Conservation (phyloP, 768 basidiomycete species). For the Termitomyces sp. region DNA sequence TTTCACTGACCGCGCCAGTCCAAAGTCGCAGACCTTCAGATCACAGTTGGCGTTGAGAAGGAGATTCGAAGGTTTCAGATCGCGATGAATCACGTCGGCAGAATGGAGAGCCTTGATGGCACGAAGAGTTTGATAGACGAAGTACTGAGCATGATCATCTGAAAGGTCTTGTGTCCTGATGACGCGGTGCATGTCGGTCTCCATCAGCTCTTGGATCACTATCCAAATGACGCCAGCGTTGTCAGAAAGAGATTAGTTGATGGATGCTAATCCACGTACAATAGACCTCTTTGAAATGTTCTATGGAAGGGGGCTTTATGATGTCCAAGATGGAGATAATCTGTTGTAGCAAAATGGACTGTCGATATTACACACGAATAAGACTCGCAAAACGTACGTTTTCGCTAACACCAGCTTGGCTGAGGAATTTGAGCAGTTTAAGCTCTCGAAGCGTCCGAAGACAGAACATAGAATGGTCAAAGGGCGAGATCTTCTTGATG, state of each 20-base stretch:
- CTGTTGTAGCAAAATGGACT: slow-evolving; percentile 26
- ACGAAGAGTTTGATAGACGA: slow-evolving; percentile 90
- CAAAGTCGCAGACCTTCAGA: slow-evolving; percentile 94
- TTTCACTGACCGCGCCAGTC: slow-evolving; percentile 84
- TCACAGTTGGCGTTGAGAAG: slow-evolving; percentile 98
- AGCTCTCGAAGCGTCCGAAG: slow-evolving; percentile 85
- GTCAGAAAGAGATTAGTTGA: background rate
- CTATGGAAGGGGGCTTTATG: slow-evolving; percentile 73
- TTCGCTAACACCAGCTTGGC: slow-evolving; percentile 85
- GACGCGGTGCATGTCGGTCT: slow-evolving; percentile 95
- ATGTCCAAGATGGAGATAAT: slow-evolving; percentile 91
- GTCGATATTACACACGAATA: slow-evolving; percentile 2
- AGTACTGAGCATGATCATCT: slow-evolving; percentile 94
- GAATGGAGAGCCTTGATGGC: slow-evolving; percentile 96
- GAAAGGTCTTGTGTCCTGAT: slow-evolving; percentile 93
- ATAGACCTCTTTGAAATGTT: slow-evolving; percentile 86
- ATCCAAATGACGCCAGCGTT: background rate
- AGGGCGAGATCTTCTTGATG: slow-evolving; percentile 94
- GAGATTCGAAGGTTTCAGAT: slow-evolving; percentile 95
- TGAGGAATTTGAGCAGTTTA: slow-evolving; percentile 78
- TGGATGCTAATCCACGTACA: slow-evolving; percentile 32
- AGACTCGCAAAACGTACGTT: slow-evolving; percentile 45
- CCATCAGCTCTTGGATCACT: slow-evolving; percentile 93
- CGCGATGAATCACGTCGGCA: slow-evolving; percentile 93
- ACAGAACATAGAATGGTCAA: slow-evolving; percentile 95